phyloP scores from a whole-genome alignment of 2,329 filamentous ascomycete genomes.

The Colletotrichum musae region DNA sequence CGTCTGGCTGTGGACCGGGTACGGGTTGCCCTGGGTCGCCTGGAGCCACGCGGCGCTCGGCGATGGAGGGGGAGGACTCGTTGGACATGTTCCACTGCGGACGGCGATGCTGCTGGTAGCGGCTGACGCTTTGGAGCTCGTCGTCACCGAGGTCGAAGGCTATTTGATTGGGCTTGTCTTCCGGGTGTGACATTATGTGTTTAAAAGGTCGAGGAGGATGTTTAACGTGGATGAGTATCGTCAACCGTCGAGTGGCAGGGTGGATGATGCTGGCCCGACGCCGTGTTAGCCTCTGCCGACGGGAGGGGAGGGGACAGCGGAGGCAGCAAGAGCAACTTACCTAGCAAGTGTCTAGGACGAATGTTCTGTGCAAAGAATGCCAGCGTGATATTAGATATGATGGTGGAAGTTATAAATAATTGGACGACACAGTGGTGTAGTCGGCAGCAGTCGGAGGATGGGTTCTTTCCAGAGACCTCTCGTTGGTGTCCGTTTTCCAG shows the following conservation, averaged over 20 bases:
- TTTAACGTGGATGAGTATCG: background rate
- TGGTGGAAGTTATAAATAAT: background rate
- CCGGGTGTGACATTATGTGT: slow-evolving; percentile 8
- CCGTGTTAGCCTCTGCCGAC: background rate
- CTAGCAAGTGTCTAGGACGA: background rate
- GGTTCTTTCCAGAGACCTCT: background rate
- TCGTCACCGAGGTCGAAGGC: background rate
- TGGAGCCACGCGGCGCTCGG: slow-evolving; percentile 10
- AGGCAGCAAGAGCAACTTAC: background rate
- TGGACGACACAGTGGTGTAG: background rate
- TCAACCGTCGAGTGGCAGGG: background rate
- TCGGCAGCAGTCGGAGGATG: background rate
- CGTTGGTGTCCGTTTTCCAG: background rate
- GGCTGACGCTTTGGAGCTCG: slow-evolving; percentile 4
- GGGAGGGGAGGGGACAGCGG: too few relatives aligned
- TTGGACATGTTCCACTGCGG: slow-evolving; percentile 34
- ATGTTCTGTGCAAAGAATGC: background rate
- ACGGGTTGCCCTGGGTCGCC: background rate
- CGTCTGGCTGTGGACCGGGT: background rate
- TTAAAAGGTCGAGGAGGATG: background rate
- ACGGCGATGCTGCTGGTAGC: slow-evolving; percentile 23
- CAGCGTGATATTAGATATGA: background rate
- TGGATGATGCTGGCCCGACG: background rate
- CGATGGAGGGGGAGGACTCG: slow-evolving; percentile 23
- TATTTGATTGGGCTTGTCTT: slow-evolving; percentile 3